Base-by-base conservation (phyloP, 2,329 filamentous ascomycete species). In the Sporothrix luriei region DNA sequence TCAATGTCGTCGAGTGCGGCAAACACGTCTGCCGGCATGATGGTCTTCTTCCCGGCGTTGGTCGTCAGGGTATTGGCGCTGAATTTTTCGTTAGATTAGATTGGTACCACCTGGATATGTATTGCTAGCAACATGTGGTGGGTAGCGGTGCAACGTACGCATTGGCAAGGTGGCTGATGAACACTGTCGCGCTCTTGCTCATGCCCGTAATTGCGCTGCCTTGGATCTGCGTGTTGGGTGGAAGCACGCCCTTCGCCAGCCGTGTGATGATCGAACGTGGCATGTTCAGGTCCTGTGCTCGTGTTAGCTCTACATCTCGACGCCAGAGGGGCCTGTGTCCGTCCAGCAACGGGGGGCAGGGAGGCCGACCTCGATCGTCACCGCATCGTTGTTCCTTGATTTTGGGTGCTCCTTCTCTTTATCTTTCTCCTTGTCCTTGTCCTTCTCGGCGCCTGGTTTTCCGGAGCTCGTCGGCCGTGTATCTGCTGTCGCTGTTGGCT, bases 251-350 rank as follows among this genome's bases (percentile, higher is more conserved):
- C 80, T 94, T 94, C 52, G 91, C 90, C 46, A 95, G 84, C 68
- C 91, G 85, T 68, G 90, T 91, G 73, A 94, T 89, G 79, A 94
- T 93, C 7, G 91, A 93, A 76, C 92, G 93, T 43, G 92, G 92
- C 16, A 95, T 84, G 72, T 84, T 89, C 69, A 94, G 85, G 76
- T 94, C 91, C 89, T 91, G 68, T 13, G 4, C 7, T 46, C 40
- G 24, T 10, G 48, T 67, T 26, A 67, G 65, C 16, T 13, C 16
- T 4, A 7, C 3, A 16, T 38, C 19, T 6, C 13, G 38, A 43
- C 43, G 38, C 13, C n/a, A 4, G 9, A 6, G 4, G 7, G 2
- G 3, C n/a, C 11, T 19, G 52, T 24, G 21, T 19, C 52, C 5
- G 40, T 14, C 49, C 33, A 1, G 9, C 9, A 10, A 7, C 33